phyloP scores from a whole-genome alignment of 192 early-diverging fungal species.

The Chytriomyces confervae region DNA sequence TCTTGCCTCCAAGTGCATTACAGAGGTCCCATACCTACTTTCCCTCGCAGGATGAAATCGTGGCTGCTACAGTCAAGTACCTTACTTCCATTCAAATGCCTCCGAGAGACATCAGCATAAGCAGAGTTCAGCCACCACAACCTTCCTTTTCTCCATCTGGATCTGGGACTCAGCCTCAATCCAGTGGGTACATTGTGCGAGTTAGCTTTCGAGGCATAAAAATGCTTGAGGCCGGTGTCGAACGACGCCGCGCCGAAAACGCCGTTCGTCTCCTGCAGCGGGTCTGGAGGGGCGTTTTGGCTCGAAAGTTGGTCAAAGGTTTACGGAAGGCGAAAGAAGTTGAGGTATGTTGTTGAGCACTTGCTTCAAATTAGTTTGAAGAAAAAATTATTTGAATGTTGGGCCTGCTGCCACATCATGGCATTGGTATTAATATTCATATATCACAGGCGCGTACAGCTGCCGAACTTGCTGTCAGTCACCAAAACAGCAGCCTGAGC shows the following conservation, averaged over 20 bases:
- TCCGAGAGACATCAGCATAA: slow-evolving; percentile 25
- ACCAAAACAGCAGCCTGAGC: slow-evolving; percentile 12
- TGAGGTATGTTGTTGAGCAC: neutral
- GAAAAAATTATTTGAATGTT: neutral
- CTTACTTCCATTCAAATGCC: slow-evolving; percentile 32
- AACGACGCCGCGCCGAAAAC: slow-evolving; percentile 2
- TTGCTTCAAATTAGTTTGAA: neutral
- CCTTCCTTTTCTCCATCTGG: slow-evolving; percentile 27
- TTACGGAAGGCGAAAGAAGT: slow-evolving; percentile 6
- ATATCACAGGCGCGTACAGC: too few species aligned
- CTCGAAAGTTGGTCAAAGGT: slow-evolving; percentile 18
- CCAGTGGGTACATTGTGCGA: slow-evolving; percentile 29
- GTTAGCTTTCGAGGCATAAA: slow-evolving; percentile 33
- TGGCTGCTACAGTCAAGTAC: slow-evolving; percentile 22
- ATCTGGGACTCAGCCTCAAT: neutral
- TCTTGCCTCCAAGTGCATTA: slow-evolving; percentile 12
- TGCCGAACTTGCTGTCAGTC: slow-evolving; percentile 1
- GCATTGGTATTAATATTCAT: neutral
- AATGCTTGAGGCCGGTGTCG: slow-evolving; percentile 35
- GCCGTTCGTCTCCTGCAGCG: slow-evolving; percentile 45
- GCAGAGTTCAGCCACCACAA: neutral
- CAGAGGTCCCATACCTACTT: neutral
- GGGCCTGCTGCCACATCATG: slow-evolving; percentile 2
- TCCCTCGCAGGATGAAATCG: slow-evolving; percentile 23
- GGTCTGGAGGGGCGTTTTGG: slow-evolving; percentile 34